A percentile compares a stretch with the other conserved stretches of the same genome.
phyloP scores from a whole-genome alignment of 495 filamentous ascomycete species.

The Talaromyces adpressus region DNA sequence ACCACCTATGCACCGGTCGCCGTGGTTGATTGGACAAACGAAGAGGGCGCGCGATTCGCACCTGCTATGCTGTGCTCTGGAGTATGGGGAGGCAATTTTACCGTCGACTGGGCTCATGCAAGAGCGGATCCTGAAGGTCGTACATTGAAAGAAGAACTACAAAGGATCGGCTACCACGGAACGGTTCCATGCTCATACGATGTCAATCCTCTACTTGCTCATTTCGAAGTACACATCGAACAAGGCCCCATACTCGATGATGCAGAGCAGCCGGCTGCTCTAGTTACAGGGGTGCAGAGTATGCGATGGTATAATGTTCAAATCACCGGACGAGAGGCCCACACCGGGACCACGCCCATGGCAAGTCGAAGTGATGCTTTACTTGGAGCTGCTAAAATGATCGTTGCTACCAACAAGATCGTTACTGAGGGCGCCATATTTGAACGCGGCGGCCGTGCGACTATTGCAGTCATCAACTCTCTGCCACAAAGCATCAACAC shows the following conservation, averaged over 20 bases:
- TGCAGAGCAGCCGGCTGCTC: conserved; percentile 49
- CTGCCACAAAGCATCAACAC: conserved; percentile 64
- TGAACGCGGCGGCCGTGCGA: conserved; percentile 45
- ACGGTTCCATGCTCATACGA: conserved; percentile 30
- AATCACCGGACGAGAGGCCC: conserved; percentile 56
- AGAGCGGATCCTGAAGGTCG: conserved; percentile 46
- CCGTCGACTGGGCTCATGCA: conserved; percentile 50
- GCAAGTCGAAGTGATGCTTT: conserved; percentile 46
- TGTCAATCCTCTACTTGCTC: conserved; percentile 50
- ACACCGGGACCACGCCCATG: conserved; percentile 68
- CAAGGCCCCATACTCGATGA: conserved; percentile 62
- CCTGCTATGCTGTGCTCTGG: conserved; percentile 69
- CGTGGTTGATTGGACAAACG: conserved; percentile 74
- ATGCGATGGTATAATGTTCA: conserved; percentile 60
- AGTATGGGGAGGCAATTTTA: conserved; percentile 61
- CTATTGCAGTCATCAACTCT: conserved; percentile 58
- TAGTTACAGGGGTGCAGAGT: conserved; percentile 56
- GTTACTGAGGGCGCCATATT: conserved; percentile 30
- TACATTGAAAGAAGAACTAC: conserved; percentile 45
- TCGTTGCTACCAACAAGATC: conserved; percentile 53
- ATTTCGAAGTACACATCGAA: conserved; percentile 79
- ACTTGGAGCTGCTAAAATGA: conserved; percentile 57
- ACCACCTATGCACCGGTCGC: conserved; percentile 59
- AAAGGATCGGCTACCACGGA: conserved; percentile 63
- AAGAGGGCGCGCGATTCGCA: conserved; percentile 72